A percentile compares a stretch with the other conserved stretches of the same genome.
Conservation (phyloP, 495 filamentous ascomycete genomes). For the Thermochaetoides thermophila region DNA sequence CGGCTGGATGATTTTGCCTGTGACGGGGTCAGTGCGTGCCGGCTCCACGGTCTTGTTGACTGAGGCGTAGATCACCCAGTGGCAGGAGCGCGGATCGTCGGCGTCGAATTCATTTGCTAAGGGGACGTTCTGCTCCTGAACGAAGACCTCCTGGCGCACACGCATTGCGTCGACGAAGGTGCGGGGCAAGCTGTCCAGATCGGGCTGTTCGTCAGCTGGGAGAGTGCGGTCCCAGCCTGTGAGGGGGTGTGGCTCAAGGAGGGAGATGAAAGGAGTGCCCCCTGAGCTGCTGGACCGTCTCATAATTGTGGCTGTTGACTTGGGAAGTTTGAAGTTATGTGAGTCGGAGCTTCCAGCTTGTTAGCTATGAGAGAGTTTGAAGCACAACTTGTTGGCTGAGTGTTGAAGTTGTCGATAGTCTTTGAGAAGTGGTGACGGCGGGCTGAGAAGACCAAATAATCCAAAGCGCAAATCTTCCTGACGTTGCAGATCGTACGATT, state of each 20-base stretch:
- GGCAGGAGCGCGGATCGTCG: slow-evolving; percentile 61
- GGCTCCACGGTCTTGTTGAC: slow-evolving; percentile 24
- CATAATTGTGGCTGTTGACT: too few relatives aligned
- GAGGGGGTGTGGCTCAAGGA: slow-evolving; percentile 28
- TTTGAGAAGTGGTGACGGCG: too few relatives aligned
- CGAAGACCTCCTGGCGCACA: slow-evolving; percentile 64
- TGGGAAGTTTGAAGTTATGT: too few relatives aligned
- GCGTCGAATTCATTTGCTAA: slow-evolving; percentile 58
- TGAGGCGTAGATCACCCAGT: slow-evolving; percentile 64
- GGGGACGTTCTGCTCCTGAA: slow-evolving; percentile 56
- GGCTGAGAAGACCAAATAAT: too few relatives aligned
- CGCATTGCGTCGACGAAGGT: slow-evolving; percentile 63
- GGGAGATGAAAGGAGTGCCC: slow-evolving; percentile 32
- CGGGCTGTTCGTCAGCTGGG: slow-evolving; percentile 2
- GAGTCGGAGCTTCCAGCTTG: too few relatives aligned
- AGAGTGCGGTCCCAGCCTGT: slow-evolving; percentile 6
- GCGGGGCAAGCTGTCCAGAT: slow-evolving; percentile 30
- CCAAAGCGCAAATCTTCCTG: too few relatives aligned
- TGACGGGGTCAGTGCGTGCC: slow-evolving; percentile 18
- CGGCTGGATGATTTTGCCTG: slow-evolving; percentile 13
- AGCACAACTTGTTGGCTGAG: too few relatives aligned
- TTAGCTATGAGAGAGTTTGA: too few relatives aligned
- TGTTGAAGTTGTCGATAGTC: too few relatives aligned
- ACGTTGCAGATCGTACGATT: too few relatives aligned
- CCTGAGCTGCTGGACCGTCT: slow-evolving; percentile 1